These are phyloP conservation scores for Neoarthrinium moseri DNA, from an alignment of 2,329 filamentous ascomycete genomes.

Conservation along the genomic window DNA sequence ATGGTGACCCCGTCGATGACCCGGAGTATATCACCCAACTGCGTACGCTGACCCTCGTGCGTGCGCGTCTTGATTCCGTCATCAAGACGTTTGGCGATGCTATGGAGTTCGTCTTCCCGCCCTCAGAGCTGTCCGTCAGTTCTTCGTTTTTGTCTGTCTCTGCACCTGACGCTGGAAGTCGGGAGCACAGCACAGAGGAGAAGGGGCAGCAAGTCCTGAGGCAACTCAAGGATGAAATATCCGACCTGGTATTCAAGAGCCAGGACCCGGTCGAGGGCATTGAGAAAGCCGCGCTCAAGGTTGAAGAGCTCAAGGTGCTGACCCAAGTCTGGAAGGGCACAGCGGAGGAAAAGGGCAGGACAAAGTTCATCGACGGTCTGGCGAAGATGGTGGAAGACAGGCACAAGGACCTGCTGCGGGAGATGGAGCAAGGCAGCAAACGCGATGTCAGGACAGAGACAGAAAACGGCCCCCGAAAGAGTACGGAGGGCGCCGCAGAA, in stretches of 20 bases:
- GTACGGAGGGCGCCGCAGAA: slow-evolving; percentile 30
- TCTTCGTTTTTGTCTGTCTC: slow-evolving; percentile 90
- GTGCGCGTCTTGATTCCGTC: slow-evolving; percentile 80
- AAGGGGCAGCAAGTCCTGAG: slow-evolving; percentile 81
- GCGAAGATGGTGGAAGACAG: slow-evolving; percentile 80
- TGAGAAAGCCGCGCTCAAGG: slow-evolving; percentile 69
- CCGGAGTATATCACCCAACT: slow-evolving; percentile 74
- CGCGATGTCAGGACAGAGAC: slow-evolving; percentile 33
- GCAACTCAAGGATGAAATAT: slow-evolving; percentile 69
- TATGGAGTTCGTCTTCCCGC: slow-evolving; percentile 92
- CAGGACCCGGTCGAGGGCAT: slow-evolving; percentile 65
- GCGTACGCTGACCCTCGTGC: slow-evolving; percentile 78
- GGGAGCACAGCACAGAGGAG: slow-evolving; percentile 71
- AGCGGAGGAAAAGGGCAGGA: slow-evolving; percentile 83
- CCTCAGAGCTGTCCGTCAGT: slow-evolving; percentile 79
- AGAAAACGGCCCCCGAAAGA: slow-evolving; percentile 32
- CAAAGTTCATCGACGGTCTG: slow-evolving; percentile 78
- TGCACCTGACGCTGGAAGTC: slow-evolving; percentile 69
- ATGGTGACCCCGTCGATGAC: slow-evolving; percentile 17
- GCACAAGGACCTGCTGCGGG: slow-evolving; percentile 51
- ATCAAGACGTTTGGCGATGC: slow-evolving; percentile 91
- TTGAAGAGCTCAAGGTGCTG: slow-evolving; percentile 76
- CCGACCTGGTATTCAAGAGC: slow-evolving; percentile 57
- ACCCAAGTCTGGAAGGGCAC: slow-evolving; percentile 92
- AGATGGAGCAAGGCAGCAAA: slow-evolving; percentile 43